These are phyloP conservation scores for Blastomyces silverae DNA, from an alignment of 2,329 filamentous ascomycete genomes.

Conservation along the genomic window DNA sequence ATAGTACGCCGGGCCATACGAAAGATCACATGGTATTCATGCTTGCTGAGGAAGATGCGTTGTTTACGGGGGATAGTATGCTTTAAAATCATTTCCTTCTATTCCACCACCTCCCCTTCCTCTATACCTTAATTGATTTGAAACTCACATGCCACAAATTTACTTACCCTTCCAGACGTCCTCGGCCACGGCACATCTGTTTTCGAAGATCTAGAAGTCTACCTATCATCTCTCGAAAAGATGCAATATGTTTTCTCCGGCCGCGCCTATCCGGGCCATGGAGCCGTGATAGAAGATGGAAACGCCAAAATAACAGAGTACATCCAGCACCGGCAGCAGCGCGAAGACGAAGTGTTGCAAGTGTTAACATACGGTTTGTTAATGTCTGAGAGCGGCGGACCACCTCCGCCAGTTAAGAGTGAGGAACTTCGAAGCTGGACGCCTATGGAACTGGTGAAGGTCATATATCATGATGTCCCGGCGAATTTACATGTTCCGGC, in stretches of 20 bases:
- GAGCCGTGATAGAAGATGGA: constrained; percentile 67
- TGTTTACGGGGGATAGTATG: constrained; percentile 76
- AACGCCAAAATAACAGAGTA: constrained; percentile 70
- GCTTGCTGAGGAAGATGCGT: constrained; percentile 66
- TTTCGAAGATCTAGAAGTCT: constrained; percentile 67
- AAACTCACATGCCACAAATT: background rate
- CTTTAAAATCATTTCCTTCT: background rate
- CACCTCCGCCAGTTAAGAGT: constrained; percentile 24
- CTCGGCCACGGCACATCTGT: constrained; percentile 80
- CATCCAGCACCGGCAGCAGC: constrained; percentile 68
- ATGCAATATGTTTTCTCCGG: constrained; percentile 59
- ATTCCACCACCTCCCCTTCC: background rate
- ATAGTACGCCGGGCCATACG: constrained; percentile 68
- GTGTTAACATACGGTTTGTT: constrained; percentile 48
- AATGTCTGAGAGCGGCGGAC: constrained; percentile 24
- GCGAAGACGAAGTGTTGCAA: constrained; percentile 70
- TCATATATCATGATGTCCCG: constrained; percentile 76
- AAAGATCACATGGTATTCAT: constrained; percentile 74
- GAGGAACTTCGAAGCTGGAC: constrained; percentile 46
- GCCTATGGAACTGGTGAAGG: constrained; percentile 72
- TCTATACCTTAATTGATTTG: background rate
- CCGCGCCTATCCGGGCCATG: constrained; percentile 80
- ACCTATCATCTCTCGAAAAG: constrained; percentile 60
- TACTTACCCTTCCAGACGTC: constrained; percentile 48
- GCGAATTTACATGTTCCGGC: constrained; percentile 70